Base-by-base conservation (phyloP, 2,329 filamentous ascomycete genomes). In the Ceratocystis lukuohia region DNA sequence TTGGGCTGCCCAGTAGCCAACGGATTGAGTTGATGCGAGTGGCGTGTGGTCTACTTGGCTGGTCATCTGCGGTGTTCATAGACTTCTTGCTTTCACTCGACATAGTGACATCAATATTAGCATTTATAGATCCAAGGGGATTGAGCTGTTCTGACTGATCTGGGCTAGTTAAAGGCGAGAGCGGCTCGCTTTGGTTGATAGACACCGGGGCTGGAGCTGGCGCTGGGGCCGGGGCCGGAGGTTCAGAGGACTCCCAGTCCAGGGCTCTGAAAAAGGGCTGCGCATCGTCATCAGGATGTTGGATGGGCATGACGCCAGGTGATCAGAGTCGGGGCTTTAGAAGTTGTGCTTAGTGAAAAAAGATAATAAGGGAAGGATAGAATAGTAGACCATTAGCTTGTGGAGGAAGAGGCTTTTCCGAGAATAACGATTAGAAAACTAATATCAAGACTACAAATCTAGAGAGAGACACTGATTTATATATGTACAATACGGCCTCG, bases 151-250 rank as follows among this genome's bases (percentile, higher is more conserved):
- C 37, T 1, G 50, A 66, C 30, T 61, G 50, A 44, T 56, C 56
- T 17, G 64, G 20, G 17, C 50, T 67, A 25, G 37, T 68, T 6
- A 67, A 33, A 8, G 66, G 68, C 4, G 68, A 69, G 28, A 62
- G 63, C 8, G 66, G 68, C n/a, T 56, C 61, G 56, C 56, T 59
- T 59, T 59, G 56, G 53, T 33, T 17, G 28, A 37, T 17, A 59
- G 56, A 17, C 8, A 8, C 56, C 15, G 17, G 56, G 28, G n/a
- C 2, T 46, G 50, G 45, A 20, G 20, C 12, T 22, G 25, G 17
- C 30, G 48, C n/a, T 7, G 48, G 22, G 6, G n/a, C 10, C 17
- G 20, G 8, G 22, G 6, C 22, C 22, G 50, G n/a, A 8, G n/a
- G 46, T 6, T 33, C 12, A 59, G 33, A 5, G 28, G 45, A n/a